phyloP scores from a whole-genome alignment of 1,139 yeast species.

The Pichia cactophila region DNA sequence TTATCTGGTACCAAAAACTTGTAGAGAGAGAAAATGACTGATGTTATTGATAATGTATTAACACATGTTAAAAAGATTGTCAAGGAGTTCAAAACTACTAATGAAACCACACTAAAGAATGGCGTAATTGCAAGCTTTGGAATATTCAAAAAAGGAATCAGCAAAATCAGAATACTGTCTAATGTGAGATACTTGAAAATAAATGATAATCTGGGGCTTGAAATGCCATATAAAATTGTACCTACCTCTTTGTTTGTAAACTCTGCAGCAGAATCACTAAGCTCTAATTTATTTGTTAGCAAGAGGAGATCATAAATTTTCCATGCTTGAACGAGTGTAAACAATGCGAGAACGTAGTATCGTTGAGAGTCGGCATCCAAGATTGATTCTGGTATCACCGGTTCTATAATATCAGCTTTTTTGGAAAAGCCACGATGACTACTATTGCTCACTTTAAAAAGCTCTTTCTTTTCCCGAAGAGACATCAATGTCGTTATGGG shows the following conservation, averaged over 20 bases:
- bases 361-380: constrained; percentile 84
- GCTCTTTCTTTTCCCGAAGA: background rate
- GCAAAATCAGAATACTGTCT: constrained; percentile 65
- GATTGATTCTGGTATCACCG: constrained; percentile 47
- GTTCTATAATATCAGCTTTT: constrained; percentile 12
- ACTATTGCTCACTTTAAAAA: background rate
- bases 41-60: constrained; percentile 32
- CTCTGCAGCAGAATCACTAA: constrained; percentile 5
- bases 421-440: background rate
- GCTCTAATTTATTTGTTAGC: constrained; percentile 22
- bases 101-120: constrained; percentile 40
- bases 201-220: constrained; percentile 49
- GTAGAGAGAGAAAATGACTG: constrained; percentile 39
- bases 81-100: constrained; percentile 31
- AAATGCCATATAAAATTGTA: constrained; percentile 29
- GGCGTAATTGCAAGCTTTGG: constrained; percentile 41
- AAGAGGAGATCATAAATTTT: constrained; percentile 62
- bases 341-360: constrained; percentile 54
- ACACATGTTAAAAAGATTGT: constrained; percentile 41
- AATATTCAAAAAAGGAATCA: constrained; percentile 64
- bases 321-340: constrained; percentile 69
- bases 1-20: constrained; percentile 38
- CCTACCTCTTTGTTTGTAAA: background rate
- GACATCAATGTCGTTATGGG: background rate
- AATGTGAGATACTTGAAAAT: constrained; percentile 61